Percentiles rank a stretch among this genome's conserved stretches.
phyloP scores from a whole-genome alignment of 2,329 filamentous ascomycete species.

The Botrytis deweyae region DNA sequence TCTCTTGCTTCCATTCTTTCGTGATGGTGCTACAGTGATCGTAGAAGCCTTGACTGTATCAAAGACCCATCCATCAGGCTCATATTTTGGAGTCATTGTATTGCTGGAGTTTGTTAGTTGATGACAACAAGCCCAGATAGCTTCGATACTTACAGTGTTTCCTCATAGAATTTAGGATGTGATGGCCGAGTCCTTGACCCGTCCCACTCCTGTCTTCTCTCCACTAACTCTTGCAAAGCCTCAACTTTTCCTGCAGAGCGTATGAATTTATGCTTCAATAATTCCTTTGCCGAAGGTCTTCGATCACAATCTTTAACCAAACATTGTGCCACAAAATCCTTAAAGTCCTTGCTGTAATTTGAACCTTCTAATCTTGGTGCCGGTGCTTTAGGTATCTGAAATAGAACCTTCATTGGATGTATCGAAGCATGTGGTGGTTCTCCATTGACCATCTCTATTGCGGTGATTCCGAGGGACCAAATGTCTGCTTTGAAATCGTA shows the following conservation, averaged over 20 bases:
- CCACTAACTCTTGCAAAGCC: conserved; percentile 80
- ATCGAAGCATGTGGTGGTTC: conserved; percentile 84
- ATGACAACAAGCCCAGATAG: neutral
- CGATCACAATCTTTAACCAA: conserved; percentile 88
- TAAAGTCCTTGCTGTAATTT: conserved; percentile 83
- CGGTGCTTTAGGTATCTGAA: conserved; percentile 84
- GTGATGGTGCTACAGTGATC: conserved; percentile 46
- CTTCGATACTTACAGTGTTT: conserved; percentile 64
- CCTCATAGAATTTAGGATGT: conserved; percentile 86
- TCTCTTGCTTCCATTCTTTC: conserved; percentile 52
- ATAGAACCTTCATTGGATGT: conserved; percentile 91
- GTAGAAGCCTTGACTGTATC: conserved; percentile 81
- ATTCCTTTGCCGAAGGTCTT: conserved; percentile 79
- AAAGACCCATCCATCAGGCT: conserved; percentile 90
- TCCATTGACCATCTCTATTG: conserved; percentile 83
- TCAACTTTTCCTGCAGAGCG: conserved; percentile 84
- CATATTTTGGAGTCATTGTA: conserved; percentile 63
- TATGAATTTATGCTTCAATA: conserved; percentile 87
- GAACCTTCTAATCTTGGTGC: conserved; percentile 80
- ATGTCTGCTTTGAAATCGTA: conserved; percentile 91
- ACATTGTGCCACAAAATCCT: conserved; percentile 88
- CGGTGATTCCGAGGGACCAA: conserved; percentile 89
- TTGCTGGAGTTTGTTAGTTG: conserved; percentile 46
- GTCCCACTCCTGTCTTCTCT: conserved; percentile 79
- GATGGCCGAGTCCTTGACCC: conserved; percentile 66